Base-by-base conservation (phyloP, 495 filamentous ascomycete genomes). In the Aspergillus coremiiformis region DNA sequence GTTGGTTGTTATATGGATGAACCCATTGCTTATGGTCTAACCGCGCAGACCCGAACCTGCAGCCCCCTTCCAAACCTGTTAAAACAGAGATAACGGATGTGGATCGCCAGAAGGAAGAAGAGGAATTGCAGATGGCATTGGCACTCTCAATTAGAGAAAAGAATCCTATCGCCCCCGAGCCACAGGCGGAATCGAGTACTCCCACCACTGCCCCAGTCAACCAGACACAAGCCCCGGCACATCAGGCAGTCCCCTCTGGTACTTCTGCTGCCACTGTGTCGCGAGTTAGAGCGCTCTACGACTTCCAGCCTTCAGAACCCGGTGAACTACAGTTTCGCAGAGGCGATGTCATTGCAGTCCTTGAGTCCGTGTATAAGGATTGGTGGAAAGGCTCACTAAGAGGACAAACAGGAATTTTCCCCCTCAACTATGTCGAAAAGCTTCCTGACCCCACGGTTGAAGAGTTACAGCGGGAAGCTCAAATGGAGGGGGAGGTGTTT, bases 211-310 rank as follows among this genome's bases (percentile, higher is more conserved):
- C 75, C 64, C 37, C 74, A 59, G 33, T 62, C 63, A 50, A 63
- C 68, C 39, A 82, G 74, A 46, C 58, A 19, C 70, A 76, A 51
- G 24, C 68, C 22, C 57, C 65, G 15, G 49, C 65, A 12, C 60
- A 78, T 14, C 77, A 82, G 33, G 60, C 80, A 12, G 70, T 80
- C 27, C 76, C 78, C 30, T 76, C 78, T 9, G 83, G 83, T 6
- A 97, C 94, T 19, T 96, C 93, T 0, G 94, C 93, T n/a, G 93
- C 94, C 19, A 98, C 93, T 1, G 91, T 98, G 14, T 96, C 91
- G 22, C 84, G 93, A 44, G 93, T 98, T 17, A 79, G 91, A 57
- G 93, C 94, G 9, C 75, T 97, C 24, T 98, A 87, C 63, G 93
- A 98, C 69, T 98, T 98, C 65, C 79, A 85, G 45, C 93, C 93